Evolutionary conservation across 768 basidiomycete species (phyloP), one percentile per base, ranked within the genome.

Genomic region (Russula sp.): DNA sequence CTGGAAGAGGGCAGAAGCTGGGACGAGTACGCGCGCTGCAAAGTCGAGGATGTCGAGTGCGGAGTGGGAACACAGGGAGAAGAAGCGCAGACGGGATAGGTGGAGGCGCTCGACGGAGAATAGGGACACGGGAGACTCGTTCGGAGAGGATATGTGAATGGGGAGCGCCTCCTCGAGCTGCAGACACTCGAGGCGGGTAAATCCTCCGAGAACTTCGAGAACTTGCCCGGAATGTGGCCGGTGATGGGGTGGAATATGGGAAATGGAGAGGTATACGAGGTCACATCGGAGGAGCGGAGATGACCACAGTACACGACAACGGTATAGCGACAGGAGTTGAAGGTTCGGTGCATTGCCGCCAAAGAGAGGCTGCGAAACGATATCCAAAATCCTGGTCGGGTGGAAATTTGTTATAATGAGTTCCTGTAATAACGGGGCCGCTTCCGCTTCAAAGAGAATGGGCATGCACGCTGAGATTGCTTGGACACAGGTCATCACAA

Each of bases 191-290:
- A 66, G 64, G 55, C 56, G 61, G 22, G 51, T 39, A 1, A 64
- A 40, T 35, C 51, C 16, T 32, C 40, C 42, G 49, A 66, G 64
- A 9, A 63, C 64, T 10, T 57, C 51, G 44, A 63, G 64, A 32
- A 64, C 55, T 45, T 54, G 62, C 3, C 45, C 20, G 45, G 58
- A 45, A 14, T 20, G 20, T 32, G 64, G 64, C 4, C 55, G 37
- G 16, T 57, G 39, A 2, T 58, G 50, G 42, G 47, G 45, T 7
- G 47, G 61, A 20, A 65, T 52, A 50, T 64, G 64, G 22, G 61
- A 63, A 57, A 66, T 44, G 48, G 49, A 63, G 37, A 66, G 64
- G 39, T 64, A 63, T 54, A 66, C 63, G 56, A 66, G 61, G 51
- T 64, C 48, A 31, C 55, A 53, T 45, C 48, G 64, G 22, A 66